Evolutionary conservation across 352 stramenopile species (phyloP), one percentile per base, ranked within the genome.

Genomic region (Phytophthora macrochlamydospora): DNA sequence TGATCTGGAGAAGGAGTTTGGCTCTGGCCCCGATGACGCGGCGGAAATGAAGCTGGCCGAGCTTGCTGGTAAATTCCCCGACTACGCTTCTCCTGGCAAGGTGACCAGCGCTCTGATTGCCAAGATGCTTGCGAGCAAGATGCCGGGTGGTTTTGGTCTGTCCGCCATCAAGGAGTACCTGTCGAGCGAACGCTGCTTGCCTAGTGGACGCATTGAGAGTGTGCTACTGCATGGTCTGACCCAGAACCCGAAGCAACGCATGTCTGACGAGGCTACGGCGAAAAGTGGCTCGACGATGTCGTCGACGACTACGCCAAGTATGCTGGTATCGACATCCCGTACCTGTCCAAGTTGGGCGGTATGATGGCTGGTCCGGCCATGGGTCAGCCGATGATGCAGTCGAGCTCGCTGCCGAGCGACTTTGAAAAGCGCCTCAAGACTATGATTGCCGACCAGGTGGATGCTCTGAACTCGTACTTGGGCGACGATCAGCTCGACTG

Each of bases 1-100:
- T 12, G 90, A 97, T 13, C 37, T 97, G 38, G 87, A 91, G 71
- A 90, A 85, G 64, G 90, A 97, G 71, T 96, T 97, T 32, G 88
- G 87, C 30, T 87, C 78, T n/a, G 76, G 65, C 9, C 75, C 79
- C 8, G 90, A 96, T 30, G 87, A 92, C 44, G 86, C 78, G 7
- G 85, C 84, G 31, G 89, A 97, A 42, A 79, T 87, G 57, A 93
- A 92, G 73, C 46, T 97, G 35, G 45, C 31, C 4, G 85, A 95
- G 46, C 62, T 97, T 11, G 86, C 90, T 7, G 56, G 49, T 44
- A 91, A 93, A 64, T 87, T 91, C 68, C 62, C 73, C 5, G 65
- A 72, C 35, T 97, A 97, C 73, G 62, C 61, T 2, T 88, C 85
- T 11, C 84, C 79, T 2, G 87, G 89, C 43, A 95, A 94, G 63